phyloP scores from a whole-genome alignment of 108 stramenopile species.

The Parmales sp. region DNA sequence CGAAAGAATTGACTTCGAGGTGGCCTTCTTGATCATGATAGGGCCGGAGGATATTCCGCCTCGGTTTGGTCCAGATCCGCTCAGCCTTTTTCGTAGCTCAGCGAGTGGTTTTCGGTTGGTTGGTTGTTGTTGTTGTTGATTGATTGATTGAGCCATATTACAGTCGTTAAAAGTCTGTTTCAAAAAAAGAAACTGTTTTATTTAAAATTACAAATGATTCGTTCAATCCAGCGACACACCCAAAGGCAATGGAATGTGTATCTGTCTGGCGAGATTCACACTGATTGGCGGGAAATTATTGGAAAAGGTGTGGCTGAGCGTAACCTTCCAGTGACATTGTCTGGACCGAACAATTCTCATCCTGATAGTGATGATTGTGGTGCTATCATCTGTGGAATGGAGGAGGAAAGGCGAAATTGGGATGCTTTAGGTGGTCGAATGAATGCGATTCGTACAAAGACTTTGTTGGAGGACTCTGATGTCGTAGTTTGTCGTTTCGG shows the following conservation, averaged over 20 bases:
- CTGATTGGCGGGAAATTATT: constrained; percentile 72
- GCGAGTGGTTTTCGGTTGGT: no score
- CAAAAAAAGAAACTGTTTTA: no score
- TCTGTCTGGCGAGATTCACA: constrained; percentile 65
- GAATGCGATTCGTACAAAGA: constrained; percentile 68
- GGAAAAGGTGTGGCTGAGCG: constrained; percentile 48
- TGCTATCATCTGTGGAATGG: constrained; percentile 72
- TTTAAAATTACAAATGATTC: no score
- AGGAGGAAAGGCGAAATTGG: constrained; percentile 66
- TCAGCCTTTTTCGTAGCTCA: no score
- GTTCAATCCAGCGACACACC: no score
- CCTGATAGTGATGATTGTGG: constrained; percentile 79
- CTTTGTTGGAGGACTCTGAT: constrained; percentile 58
- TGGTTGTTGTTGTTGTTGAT: no score
- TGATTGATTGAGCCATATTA: no score
- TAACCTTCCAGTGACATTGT: constrained; percentile 48
- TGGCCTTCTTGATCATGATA: no score
- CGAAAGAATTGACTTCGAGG: no score
- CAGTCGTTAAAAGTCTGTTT: no score
- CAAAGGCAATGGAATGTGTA: not conserved
- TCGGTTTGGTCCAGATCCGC: no score
- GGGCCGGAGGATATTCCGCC: no score
- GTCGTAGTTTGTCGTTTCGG: constrained; percentile 78
- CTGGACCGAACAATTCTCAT: constrained; percentile 62
- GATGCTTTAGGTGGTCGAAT: constrained; percentile 65